Base-by-base conservation (phyloP, 1,284 basidiomycete species). In the Ceraceosorus bombacis region DNA sequence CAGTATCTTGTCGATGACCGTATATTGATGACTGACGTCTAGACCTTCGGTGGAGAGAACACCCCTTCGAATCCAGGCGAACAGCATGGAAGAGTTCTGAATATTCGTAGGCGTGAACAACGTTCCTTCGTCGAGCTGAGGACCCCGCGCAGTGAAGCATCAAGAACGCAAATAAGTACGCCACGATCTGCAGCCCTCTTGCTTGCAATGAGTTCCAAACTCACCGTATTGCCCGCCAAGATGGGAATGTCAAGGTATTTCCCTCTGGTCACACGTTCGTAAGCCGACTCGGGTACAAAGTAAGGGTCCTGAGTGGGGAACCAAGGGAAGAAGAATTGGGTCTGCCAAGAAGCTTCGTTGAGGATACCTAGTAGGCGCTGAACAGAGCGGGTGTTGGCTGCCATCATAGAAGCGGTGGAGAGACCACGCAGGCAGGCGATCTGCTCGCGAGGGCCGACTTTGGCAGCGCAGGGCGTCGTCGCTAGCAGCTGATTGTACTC, bases 161-260 rank as follows among this genome's bases (percentile, higher is more conserved):
- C 27, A 27, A 27, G 27, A 27, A 27, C 27, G 27, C 27, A 27
- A 1, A 27, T 27, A 1, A 27, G 27, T 27, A 27, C 27, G 27
- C 27, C 27, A 3, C 27, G 27, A 3, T 27, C 27, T 27, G 27
- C 27, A 27, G 27, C 27, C 27, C 27, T 27, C 27, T 27, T 27
- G 27, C 27, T 27, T 27, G 27, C 27, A 2, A 3, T 27, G 2
- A 27, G 27, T 27, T 27, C 27, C 3, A 27, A 12, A 48, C 46
- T 48, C 43, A 64, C 55, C 40, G 55, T 58, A 58, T 69, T 64
- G 5, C 63, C 63, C 27, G 55, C 55, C 17, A 69, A 62, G 39
- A 69, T 43, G 38, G 67, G 65, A 15, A 69, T 62, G 49, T 65
- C 63, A 13, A 63, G 61, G 1, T 66, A 55, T 51, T 63, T 63